Evolutionary conservation across 1,139 yeast genomes (phyloP).

Genomic region (Scheffersomyces parashehatae): DNA sequence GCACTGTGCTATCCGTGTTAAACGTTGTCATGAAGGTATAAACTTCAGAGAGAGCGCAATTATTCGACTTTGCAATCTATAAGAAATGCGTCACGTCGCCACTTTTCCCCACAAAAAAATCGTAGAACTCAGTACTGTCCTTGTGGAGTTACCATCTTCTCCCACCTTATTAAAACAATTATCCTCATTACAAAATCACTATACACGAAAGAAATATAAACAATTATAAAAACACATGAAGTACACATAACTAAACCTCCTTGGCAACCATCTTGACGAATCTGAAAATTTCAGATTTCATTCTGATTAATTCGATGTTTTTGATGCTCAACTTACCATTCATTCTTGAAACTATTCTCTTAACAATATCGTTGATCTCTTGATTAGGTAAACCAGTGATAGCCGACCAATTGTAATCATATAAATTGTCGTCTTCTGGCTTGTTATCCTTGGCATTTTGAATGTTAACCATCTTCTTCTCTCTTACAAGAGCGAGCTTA

Average conservation of each 20-base stretch:
- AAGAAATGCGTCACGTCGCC: too few relatives aligned
- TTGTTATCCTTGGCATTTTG: not conserved
- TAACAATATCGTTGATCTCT: conserved; percentile 39
- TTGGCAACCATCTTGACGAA: conserved; percentile 47
- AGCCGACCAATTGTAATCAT: conserved; percentile 27
- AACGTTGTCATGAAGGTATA: too few relatives aligned
- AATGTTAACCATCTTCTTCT: conserved; percentile 14
- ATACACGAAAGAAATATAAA: too few relatives aligned
- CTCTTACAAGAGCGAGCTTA: conserved; percentile 40
- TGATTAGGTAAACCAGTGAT: conserved; percentile 41
- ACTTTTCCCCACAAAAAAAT: too few relatives aligned
- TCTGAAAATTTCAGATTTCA: conserved; percentile 43
- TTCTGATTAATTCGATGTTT: conserved; percentile 36
- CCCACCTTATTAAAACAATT: too few relatives aligned
- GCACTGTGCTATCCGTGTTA: too few relatives aligned
- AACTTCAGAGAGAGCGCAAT: too few relatives aligned
- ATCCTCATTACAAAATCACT: too few relatives aligned
- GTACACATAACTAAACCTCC: conserved; percentile 17
- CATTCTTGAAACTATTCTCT: conserved; percentile 40
- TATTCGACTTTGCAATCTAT: too few relatives aligned
- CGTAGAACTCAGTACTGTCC: too few relatives aligned
- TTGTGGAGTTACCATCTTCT: too few relatives aligned
- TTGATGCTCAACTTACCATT: conserved; percentile 46
- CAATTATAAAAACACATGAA: too few relatives aligned
- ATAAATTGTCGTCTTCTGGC: conserved; percentile 1